Evolutionary conservation across 805 yeast genomes (phyloP).

Genomic region (Hanseniaspora guilliermondii): DNA sequence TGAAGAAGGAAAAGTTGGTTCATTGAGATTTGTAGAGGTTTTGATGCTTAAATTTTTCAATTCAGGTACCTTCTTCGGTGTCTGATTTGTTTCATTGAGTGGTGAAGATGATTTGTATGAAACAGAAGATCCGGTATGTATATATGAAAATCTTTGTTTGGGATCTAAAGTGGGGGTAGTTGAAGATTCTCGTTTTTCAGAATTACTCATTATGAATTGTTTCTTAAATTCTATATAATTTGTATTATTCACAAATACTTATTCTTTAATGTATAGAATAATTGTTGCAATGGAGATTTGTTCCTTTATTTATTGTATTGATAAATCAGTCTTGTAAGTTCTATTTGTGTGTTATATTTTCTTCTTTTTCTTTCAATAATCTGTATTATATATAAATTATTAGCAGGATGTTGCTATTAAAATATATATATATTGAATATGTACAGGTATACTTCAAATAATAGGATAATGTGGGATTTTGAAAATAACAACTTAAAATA

Average conservation of each 20-base stretch:
- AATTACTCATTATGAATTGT: neutral
- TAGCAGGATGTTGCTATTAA: no score
- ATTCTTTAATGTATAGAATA: neutral
- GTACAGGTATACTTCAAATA: no score
- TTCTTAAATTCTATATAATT: neutral
- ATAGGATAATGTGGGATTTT: no score
- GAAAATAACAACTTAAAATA: no score
- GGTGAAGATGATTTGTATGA: neutral
- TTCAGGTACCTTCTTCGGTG: neutral
- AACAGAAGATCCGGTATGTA: neutral
- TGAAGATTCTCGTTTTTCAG: neutral
- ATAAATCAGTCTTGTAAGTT: no score
- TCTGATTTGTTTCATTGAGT: neutral
- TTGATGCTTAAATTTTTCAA: neutral
- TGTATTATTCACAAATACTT: neutral
- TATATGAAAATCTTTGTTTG: neutral
- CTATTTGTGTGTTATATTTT: no score
- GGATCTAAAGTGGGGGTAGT: slow-evolving; percentile 4
- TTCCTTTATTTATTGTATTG: no score
- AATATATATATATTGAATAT: no score
- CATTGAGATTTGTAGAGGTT: neutral
- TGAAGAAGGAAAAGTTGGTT: neutral
- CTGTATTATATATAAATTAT: no score
- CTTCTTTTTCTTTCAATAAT: no score
- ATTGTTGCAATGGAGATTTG: no score